A percentile compares a stretch with the other conserved stretches of the same genome.
phyloP scores from a whole-genome alignment of 768 basidiomycete species.

The Agrocybe pediades region DNA sequence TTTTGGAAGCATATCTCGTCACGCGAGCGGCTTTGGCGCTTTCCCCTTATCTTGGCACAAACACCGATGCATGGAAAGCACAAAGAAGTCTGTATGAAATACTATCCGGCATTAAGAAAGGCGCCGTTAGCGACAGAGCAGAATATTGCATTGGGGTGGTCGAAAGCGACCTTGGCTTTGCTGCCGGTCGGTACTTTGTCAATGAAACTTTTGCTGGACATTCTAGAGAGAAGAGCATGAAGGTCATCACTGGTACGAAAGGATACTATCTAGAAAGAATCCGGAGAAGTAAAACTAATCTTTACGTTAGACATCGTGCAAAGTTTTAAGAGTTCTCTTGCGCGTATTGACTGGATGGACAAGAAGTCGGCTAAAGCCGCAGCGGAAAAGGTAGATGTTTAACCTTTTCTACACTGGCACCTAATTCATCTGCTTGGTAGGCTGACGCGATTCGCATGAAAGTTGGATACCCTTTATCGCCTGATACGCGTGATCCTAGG shows the following conservation, averaged over 20 bases:
- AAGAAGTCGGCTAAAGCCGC: constrained; percentile 77
- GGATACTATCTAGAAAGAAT: neutral
- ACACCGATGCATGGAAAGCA: constrained; percentile 80
- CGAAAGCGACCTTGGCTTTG: constrained; percentile 81
- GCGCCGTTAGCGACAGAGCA: constrained; percentile 78
- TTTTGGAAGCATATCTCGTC: constrained; percentile 87
- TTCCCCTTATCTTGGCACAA: constrained; percentile 70
- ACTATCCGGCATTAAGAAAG: constrained; percentile 84
- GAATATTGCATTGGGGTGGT: constrained; percentile 81
- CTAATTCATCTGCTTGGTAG: constrained; percentile 33
- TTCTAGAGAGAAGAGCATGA: constrained; percentile 78
- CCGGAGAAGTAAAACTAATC: neutral
- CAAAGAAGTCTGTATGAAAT: constrained; percentile 69
- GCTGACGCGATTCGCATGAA: constrained; percentile 85
- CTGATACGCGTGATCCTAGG: constrained; percentile 71
- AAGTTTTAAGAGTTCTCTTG: constrained; percentile 79
- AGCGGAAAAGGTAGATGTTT: constrained; percentile 65
- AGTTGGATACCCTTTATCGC: constrained; percentile 90
- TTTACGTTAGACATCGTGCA: constrained; percentile 64
- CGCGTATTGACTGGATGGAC: constrained; percentile 90
- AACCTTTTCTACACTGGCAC: neutral
- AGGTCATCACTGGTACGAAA: constrained; percentile 71
- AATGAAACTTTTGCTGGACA: constrained; percentile 79
- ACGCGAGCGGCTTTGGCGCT: constrained; percentile 71
- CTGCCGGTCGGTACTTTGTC: constrained; percentile 88